A percentile compares a stretch with the other conserved stretches of the same genome.
phyloP scores from a whole-genome alignment of 768 basidiomycete genomes.

The Phlegmacium glaucopus region DNA sequence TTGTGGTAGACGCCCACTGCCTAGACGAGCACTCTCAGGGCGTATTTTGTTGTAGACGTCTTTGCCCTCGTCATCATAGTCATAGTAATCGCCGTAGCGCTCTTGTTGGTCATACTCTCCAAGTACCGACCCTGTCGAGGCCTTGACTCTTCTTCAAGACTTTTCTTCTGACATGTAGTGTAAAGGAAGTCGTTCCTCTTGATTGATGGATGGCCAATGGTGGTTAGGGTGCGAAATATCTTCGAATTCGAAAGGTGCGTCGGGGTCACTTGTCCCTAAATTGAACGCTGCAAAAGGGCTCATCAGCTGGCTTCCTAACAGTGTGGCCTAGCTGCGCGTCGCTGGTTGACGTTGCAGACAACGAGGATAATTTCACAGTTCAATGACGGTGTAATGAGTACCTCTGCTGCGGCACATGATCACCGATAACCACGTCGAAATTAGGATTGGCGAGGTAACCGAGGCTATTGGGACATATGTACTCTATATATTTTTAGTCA shows the following conservation, averaged over 20 bases:
- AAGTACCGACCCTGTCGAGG: constrained; percentile 7
- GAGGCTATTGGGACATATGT: constrained; percentile 9
- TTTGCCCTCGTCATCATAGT: constrained; percentile 52
- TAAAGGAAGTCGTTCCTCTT: constrained; percentile 46
- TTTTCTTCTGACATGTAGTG: constrained; percentile 65
- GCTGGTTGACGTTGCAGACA: too few relatives aligned
- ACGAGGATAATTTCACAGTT: too few relatives aligned
- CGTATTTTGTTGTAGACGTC: constrained; percentile 49
- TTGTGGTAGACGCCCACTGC: constrained; percentile 60
- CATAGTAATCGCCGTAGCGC: constrained; percentile 28
- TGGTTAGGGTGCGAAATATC: too few relatives aligned
- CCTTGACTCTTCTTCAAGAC: constrained; percentile 47
- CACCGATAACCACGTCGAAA: too few relatives aligned
- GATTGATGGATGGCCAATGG: too few relatives aligned
- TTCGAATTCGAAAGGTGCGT: too few relatives aligned
- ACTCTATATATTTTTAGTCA: too few relatives aligned
- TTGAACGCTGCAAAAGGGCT: too few relatives aligned
- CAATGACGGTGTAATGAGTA: constrained; percentile 6
- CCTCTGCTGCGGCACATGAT: constrained; percentile 69
- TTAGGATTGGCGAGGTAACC: constrained; percentile 57
- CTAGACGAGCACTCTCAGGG: constrained; percentile 35
- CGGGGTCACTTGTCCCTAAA: too few relatives aligned
- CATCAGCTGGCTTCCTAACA: too few relatives aligned
- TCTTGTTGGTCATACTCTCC: constrained; percentile 23
- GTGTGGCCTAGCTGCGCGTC: too few relatives aligned